phyloP scores from a whole-genome alignment of 345 rosid species.

The Citrus australasica region DNA sequence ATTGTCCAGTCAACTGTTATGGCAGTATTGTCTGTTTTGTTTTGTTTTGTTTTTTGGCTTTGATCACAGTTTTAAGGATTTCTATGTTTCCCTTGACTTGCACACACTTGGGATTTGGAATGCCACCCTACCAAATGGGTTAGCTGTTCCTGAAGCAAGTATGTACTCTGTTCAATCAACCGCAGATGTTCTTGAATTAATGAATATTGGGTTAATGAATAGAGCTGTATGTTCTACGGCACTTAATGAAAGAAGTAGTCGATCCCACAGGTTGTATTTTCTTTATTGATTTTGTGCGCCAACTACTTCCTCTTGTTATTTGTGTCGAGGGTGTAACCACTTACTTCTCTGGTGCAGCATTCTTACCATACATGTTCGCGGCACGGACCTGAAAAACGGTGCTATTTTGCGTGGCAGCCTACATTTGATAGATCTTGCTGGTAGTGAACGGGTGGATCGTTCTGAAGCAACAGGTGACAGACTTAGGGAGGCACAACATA shows the following conservation, averaged over 20 bases:
- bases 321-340: background rate
- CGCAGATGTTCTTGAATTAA: slow-evolving; percentile 77
- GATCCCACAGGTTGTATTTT: slow-evolving; percentile 85
- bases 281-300: slow-evolving; percentile 4
- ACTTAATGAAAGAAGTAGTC: slow-evolving; percentile 92
- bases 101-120: slow-evolving; percentile 99
- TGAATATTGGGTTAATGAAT: slow-evolving; percentile 78
- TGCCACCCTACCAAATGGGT: slow-evolving; percentile 89
- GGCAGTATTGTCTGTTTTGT: background rate
- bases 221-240: slow-evolving; percentile 93
- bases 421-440: slow-evolving; percentile 95
- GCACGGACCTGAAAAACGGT: slow-evolving; percentile 63
- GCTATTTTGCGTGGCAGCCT: slow-evolving; percentile 76
- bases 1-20: background rate
- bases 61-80: background rate
- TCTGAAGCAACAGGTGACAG: slow-evolving; percentile 98
- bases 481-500: slow-evolving; percentile 93
- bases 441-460: slow-evolving; percentile 96
- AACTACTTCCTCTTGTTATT: background rate
- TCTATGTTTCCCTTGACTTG: slow-evolving; percentile 54
- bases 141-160: slow-evolving; percentile 98
- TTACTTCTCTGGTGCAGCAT: slow-evolving; percentile 51
- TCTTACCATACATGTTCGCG: slow-evolving; percentile 90
- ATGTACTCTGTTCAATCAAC: slow-evolving; percentile 83
- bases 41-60: background rate